These are phyloP conservation scores for Sphagnum contortum DNA, from an alignment of 225 moss, liverwort and hornwort species.

Conservation along the genomic window DNA sequence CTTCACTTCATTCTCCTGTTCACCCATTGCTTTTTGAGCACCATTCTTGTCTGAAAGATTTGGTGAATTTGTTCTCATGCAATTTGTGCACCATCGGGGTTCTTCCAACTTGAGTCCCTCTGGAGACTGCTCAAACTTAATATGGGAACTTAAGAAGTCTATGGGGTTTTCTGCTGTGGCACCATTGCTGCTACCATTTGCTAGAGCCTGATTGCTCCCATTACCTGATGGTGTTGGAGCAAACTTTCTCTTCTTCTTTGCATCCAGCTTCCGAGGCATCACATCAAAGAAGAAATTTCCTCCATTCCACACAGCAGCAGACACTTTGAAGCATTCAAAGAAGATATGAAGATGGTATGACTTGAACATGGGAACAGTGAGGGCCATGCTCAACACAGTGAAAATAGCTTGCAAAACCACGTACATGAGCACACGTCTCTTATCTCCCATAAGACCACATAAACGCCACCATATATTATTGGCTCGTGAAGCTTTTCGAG, in stretches of 20 bases:
- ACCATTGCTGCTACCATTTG: no score
- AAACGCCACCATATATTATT: conserved; percentile 62
- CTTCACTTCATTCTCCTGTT: no score
- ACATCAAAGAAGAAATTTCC: conserved; percentile 68
- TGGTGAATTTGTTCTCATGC: conserved; percentile 33
- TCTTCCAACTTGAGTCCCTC: conserved; percentile 27
- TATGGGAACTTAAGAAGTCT: no score
- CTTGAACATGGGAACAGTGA: conserved; percentile 62
- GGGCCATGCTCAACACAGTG: conserved; percentile 50
- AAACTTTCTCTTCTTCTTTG: conserved; percentile 49
- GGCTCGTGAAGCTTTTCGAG: conserved; percentile 52
- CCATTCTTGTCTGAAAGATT: conserved; percentile 17
- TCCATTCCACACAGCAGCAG: conserved; percentile 61
- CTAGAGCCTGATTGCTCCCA: no score
- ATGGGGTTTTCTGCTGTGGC: no score
- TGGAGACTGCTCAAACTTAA: neutral
- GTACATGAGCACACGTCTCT: conserved; percentile 51
- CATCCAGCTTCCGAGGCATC: conserved; percentile 52
- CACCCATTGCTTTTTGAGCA: no score
- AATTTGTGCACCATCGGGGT: conserved; percentile 21
- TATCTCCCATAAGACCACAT: conserved; percentile 47
- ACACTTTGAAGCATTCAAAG: conserved; percentile 55
- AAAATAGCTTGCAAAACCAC: conserved; percentile 54
- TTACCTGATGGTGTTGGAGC: neutral
- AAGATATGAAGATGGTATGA: conserved; percentile 51